Percentiles rank a stretch among this genome's conserved stretches.
phyloP scores from a whole-genome alignment of 1,284 basidiomycete genomes.

The Pseudozyma sp. region DNA sequence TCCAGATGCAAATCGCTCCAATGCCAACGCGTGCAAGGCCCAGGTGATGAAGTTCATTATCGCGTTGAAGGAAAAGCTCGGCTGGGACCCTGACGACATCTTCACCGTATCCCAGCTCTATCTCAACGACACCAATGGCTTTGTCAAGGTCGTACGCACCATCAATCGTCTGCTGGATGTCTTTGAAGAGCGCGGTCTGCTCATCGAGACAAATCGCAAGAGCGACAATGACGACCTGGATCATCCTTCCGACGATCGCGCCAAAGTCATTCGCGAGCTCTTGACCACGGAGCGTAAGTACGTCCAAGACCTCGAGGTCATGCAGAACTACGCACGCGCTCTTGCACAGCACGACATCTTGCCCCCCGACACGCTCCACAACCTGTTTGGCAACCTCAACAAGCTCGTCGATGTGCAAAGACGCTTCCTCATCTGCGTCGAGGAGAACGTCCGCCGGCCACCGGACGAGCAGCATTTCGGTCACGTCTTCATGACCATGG shows the following conservation, averaged over 20 bases:
- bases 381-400: slow-evolving; percentile 94
- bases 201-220: slow-evolving; percentile 73
- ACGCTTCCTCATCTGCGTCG: slow-evolving; percentile 90
- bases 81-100: slow-evolving; percentile 71
- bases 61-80: slow-evolving; percentile 72
- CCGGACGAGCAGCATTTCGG: slow-evolving; percentile 75
- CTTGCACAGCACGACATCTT: slow-evolving; percentile 85
- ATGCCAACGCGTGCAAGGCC: slow-evolving; percentile 80
- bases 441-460: slow-evolving; percentile 73
- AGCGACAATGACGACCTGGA: slow-evolving; percentile 54
- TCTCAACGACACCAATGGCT: slow-evolving; percentile 89
- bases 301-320: slow-evolving; percentile 95
- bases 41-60: slow-evolving; percentile 74
- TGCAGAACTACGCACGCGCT: slow-evolving; percentile 72
- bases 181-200: slow-evolving; percentile 79
- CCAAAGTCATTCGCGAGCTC: slow-evolving; percentile 85
- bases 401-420: slow-evolving; percentile 96
- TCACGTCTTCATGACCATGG: slow-evolving; percentile 77
- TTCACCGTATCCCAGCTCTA: slow-evolving; percentile 80
- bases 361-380: slow-evolving; percentile 92
- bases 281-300: slow-evolving; percentile 96
- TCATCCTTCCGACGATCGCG: slow-evolving; percentile 73
- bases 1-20: slow-evolving; percentile 72
- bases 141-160: slow-evolving; percentile 93
- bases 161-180: slow-evolving; percentile 86